phyloP scores from a whole-genome alignment of 2,329 filamentous ascomycete genomes.

The Claviceps maximensis region DNA sequence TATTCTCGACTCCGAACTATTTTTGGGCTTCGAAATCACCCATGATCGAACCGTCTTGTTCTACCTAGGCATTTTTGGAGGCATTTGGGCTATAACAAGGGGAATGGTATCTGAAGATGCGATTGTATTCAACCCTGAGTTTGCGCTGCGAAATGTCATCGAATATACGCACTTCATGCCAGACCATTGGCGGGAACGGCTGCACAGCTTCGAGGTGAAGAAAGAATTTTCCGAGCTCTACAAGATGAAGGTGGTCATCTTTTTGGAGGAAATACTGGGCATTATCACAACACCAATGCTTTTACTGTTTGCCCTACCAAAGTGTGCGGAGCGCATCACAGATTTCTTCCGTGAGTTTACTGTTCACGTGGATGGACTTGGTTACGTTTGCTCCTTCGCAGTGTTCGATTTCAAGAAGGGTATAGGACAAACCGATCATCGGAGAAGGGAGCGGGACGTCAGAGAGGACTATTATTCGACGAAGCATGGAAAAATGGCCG shows the following conservation, averaged over 20 bases:
- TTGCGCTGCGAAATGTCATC: conserved; percentile 75
- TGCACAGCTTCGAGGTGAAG: conserved; percentile 92
- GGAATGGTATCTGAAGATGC: conserved; percentile 81
- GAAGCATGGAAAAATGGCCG: conserved; percentile 97
- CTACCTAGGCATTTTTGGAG: conserved; percentile 72
- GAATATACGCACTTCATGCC: conserved; percentile 89
- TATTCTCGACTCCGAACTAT: conserved; percentile 79
- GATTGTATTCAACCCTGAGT: conserved; percentile 82
- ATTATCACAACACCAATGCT: conserved; percentile 88
- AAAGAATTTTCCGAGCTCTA: conserved; percentile 82
- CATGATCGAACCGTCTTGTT: conserved; percentile 80
- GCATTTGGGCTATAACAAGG: conserved; percentile 70
- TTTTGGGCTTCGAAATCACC: conserved; percentile 84
- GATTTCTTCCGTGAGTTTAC: conserved; percentile 99
- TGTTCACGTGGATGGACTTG: conserved; percentile 88
- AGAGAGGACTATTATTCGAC: conserved; percentile 88
- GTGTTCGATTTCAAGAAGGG: conserved; percentile 94
- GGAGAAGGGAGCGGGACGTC: conserved; percentile 41
- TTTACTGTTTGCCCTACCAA: conserved; percentile 72
- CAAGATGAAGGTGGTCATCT: conserved; percentile 83
- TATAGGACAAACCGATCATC: conserved; percentile 31
- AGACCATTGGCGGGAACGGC: conserved; percentile 70
- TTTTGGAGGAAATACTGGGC: conserved; percentile 81
- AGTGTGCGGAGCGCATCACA: conserved; percentile 81
- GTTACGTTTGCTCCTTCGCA: conserved; percentile 93